Evolutionary conservation across 805 yeast species (phyloP), one percentile per base, ranked within the genome.

Genomic region (Yarrowia sp.): DNA sequence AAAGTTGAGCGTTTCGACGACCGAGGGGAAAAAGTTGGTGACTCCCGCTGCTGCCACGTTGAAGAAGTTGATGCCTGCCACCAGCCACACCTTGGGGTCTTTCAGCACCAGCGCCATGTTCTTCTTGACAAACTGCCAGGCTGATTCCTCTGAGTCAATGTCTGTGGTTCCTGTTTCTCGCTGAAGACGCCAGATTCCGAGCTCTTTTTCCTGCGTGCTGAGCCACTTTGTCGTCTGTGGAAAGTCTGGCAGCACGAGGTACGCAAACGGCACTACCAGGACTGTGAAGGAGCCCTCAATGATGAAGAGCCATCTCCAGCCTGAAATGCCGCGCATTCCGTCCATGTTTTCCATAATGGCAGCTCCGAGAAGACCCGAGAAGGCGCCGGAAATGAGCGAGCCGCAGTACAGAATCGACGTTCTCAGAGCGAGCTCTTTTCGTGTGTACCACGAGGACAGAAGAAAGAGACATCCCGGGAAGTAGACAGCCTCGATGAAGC

Each of bases 1-100:
- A 71, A 84, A 87, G 52, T 85, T 82, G 70, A 87, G 79, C 14
- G 89, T 85, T 68, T 79, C 73, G 17, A 87, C 88, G 34, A 87
- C 85, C 0, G 88, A 80, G 34, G 89, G 89, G 79, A 85, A 86
- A 74, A 84, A 85, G 73, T 85, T 83, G 19, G 87, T 84, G 56
- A 85, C 87, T 74, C 88, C 87, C 70, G 86, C 83, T 46, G 88
- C 87, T 33, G 86, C 86, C 61, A 84, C 88, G 38, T 82, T 75
- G 75, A 80, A 81, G 49, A 71, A 71, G 67, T 73, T 61, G 43
- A 72, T 68, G 3, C 67, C 68, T 17, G 68, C 47, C 13, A 68
- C 65, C 15, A 66, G 63, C 66, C 71, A 68, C 14, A 72, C 72
- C 68, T 74, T 74, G 56, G 52, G 49, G 66, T 74, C 76, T 14